Conservation (phyloP, 352 stramenopile species). For the Pythium inflatum region DNA sequence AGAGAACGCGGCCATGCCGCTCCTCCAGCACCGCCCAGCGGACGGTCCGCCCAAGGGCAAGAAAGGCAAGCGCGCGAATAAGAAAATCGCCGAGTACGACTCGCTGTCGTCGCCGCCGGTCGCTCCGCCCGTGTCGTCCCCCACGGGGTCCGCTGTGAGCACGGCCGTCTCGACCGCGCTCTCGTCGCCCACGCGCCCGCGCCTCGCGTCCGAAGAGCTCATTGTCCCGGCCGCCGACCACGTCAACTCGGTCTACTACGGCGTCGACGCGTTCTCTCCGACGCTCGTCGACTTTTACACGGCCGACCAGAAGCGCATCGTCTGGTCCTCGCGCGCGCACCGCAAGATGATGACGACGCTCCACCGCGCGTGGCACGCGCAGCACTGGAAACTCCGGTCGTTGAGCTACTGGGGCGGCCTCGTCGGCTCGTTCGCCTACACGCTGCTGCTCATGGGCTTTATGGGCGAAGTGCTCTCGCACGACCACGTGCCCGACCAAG, state of each 20-base stretch:
- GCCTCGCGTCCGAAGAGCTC: conserved; percentile 77
- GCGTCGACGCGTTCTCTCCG: conserved; percentile 83
- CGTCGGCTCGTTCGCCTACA: conserved; percentile 58
- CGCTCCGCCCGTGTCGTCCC: too few species aligned
- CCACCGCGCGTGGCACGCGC: conserved; percentile 70
- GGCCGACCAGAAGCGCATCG: conserved; percentile 81
- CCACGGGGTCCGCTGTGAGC: conserved; percentile 26
- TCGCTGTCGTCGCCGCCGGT: conserved; percentile 15
- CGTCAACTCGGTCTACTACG: conserved; percentile 86
- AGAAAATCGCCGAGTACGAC: conserved; percentile 19
- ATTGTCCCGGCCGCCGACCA: conserved; percentile 75
- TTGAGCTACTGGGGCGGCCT: conserved; percentile 76
- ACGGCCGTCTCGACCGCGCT: conserved; percentile 28
- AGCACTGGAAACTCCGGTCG: conserved; percentile 72
- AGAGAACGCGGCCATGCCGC: conserved; percentile 35
- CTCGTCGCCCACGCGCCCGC: conserved; percentile 36
- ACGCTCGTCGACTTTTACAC: conserved; percentile 89
- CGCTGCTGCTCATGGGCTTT: conserved; percentile 62
- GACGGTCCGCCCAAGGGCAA: neutral
- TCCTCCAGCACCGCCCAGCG: conserved; percentile 49
- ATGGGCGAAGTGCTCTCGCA: conserved; percentile 62
- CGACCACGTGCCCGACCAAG: conserved; percentile 12
- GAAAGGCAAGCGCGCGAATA: conserved; percentile 18
- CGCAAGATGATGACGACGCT: conserved; percentile 91
- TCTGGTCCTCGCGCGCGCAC: conserved; percentile 85